These are phyloP conservation scores for Prototheca cutis DNA, from an alignment of 163 green algal species.

Conservation along the genomic window DNA sequence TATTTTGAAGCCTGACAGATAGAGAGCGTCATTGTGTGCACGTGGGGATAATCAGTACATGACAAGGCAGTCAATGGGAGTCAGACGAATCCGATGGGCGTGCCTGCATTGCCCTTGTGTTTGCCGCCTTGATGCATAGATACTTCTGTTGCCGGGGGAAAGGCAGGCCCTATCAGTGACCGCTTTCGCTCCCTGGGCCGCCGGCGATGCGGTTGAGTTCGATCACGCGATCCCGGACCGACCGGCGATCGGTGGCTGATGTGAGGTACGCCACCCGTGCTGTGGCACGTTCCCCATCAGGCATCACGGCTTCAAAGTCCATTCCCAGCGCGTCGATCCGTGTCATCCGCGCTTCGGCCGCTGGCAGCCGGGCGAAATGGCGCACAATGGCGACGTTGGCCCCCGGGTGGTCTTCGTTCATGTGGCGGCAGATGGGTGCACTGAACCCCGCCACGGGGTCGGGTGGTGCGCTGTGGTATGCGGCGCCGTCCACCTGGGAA, in stretches of 20 bases:
- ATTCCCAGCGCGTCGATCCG: slow-evolving; percentile 51
- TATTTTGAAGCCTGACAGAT: slow-evolving; percentile 39
- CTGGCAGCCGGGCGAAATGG: slow-evolving; percentile 19
- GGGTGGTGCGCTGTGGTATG: slow-evolving; percentile 31
- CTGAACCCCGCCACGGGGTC: slow-evolving; percentile 53
- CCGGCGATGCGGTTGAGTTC: slow-evolving; percentile 50
- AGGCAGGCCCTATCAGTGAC: no score
- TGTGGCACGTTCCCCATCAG: slow-evolving; percentile 26
- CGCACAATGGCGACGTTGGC: slow-evolving; percentile 46
- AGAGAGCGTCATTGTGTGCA: no score
- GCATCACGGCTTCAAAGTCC: slow-evolving; percentile 22
- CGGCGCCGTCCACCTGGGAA: slow-evolving; percentile 16
- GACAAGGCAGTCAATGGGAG: no score
- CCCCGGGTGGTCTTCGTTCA: slow-evolving; percentile 54
- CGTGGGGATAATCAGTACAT: no score
- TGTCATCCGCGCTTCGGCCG: slow-evolving; percentile 36
- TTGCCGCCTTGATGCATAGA: no score
- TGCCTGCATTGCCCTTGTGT: no score
- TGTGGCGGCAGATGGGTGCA: slow-evolving; percentile 47
- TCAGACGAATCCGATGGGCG: no score
- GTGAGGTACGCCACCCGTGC: slow-evolving; percentile 40
- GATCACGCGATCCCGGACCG: slow-evolving; percentile 50
- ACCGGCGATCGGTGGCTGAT: slow-evolving; percentile 42
- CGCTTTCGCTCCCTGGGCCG: no score
- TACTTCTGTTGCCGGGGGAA: no score